A percentile compares a stretch with the other conserved stretches of the same genome.
These are phyloP conservation scores for Didymella segeticola DNA, from an alignment of 2,329 filamentous ascomycete species.

Conservation along the genomic window DNA sequence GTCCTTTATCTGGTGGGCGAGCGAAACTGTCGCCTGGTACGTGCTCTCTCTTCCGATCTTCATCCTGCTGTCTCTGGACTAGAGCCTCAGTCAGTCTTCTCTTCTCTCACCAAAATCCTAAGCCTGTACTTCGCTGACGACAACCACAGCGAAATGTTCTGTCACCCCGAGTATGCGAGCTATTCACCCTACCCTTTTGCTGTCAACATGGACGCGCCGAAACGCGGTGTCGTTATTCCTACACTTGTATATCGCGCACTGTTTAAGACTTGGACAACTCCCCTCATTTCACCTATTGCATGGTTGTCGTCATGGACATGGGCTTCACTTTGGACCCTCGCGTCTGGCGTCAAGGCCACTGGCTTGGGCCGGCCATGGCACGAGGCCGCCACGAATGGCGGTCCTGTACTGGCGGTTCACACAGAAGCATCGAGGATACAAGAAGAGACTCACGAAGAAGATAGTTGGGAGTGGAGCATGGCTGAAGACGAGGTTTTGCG, in stretches of 20 bases:
- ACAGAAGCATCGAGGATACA: constrained; percentile 5
- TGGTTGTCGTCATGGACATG: constrained; percentile 29
- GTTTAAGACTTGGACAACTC: constrained; percentile 43
- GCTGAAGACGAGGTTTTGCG: constrained; percentile 29
- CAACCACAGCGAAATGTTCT: constrained; percentile 54
- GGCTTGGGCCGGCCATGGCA: background rate
- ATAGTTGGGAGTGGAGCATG: constrained; percentile 35
- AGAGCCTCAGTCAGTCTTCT: constrained; percentile 16
- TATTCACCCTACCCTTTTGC: constrained; percentile 58
- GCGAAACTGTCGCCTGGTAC: constrained; percentile 57
- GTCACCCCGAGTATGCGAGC: constrained; percentile 57
- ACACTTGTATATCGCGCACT: constrained; percentile 59
- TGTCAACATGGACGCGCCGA: constrained; percentile 59
- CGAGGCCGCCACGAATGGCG: background rate
- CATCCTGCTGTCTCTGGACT: constrained; percentile 19
- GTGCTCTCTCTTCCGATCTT: constrained; percentile 20
- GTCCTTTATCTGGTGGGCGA: constrained; percentile 57
- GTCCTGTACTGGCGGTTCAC: constrained; percentile 2
- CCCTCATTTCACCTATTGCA: constrained; percentile 17
- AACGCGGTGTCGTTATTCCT: constrained; percentile 62
- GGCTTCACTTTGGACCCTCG: constrained; percentile 10
- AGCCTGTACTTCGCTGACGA: constrained; percentile 3
- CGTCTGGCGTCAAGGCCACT: constrained; percentile 16
- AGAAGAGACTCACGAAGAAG: constrained; percentile 21
- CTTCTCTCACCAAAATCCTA: background rate